Evolutionary conservation across 306 rosid species (phyloP), one percentile per base, ranked within the genome.

Genomic region (Cicer bijugum): DNA sequence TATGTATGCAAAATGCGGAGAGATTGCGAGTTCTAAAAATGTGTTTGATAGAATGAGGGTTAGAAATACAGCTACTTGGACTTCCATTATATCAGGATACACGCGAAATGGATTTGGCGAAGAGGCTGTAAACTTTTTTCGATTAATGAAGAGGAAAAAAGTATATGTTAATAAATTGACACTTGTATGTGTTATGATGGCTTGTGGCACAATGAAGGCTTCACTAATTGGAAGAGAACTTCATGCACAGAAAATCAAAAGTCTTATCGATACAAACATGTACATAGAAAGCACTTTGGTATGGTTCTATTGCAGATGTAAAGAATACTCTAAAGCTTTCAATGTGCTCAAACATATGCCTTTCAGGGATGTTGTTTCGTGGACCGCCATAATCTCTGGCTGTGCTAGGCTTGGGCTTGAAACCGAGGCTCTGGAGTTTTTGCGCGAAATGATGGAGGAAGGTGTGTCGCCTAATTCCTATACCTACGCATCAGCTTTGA

Each of bases 321-420:
- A 85, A 42, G 85, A 83, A 46, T 88, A 88, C 79, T 74, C 77
- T 15, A 73, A 38, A 47, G 98, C 98, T 73, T 75, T 80, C 15
- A 84, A 86, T 75, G 94, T 88, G 65, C 91, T 91, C 71, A 87
- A 82, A 17, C 85, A 86, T 69, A 85, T 87, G 96, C 97, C 96
- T 39, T 75, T 71, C 12, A 85, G 89, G 70, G 97, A 94, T 66
- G 98, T 89, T 46, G 92, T 91, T 71, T 87, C 97, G 1, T 94
- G 97, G 97, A 91, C 98, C 53, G 96, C 98, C 77, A 88, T 94
- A 58, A 94, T 94, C 71, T 94, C 98, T 1, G 98, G 96, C 9
- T 82, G 89, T 78, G 81, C 90, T 44, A 79, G 39, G 75, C 88
- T 85, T 1, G 93, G 97, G 9, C 88, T 78, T 45, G 97, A 87